A percentile compares a stretch with the other conserved stretches of the same genome.
Evolutionary conservation across 2,329 filamentous ascomycete species (phyloP).

Genomic region (Claviceps paspali): DNA sequence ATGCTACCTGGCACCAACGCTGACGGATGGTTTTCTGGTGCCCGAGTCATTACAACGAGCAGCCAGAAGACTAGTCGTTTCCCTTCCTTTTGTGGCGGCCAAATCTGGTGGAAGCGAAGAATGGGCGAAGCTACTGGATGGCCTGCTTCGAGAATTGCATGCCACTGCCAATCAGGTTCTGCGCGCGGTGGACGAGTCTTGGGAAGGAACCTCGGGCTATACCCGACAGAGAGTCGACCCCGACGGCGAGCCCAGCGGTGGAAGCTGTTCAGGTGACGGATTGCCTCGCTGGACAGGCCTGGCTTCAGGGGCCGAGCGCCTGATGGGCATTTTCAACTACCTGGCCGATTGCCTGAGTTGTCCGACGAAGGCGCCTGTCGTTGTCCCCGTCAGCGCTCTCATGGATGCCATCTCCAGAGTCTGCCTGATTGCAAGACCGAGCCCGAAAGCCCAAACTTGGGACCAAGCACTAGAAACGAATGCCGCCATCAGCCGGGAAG

Average conservation of each 20-base stretch:
- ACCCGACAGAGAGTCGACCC: conserved; percentile 25
- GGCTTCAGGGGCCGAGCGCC: conserved; percentile 54
- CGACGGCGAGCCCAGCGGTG: conserved; percentile 32
- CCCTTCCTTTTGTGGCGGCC: conserved; percentile 65
- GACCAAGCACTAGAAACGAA: conserved; percentile 47
- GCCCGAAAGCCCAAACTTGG: conserved; percentile 27
- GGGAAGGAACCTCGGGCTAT: conserved; percentile 51
- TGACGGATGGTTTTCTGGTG: conserved; percentile 31
- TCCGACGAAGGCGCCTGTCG: conserved; percentile 49
- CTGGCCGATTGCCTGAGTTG: conserved; percentile 48
- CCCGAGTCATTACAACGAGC: conserved; percentile 38
- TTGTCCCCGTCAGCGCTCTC: conserved; percentile 50
- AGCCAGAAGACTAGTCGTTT: conserved; percentile 50
- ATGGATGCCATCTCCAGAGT: conserved; percentile 57
- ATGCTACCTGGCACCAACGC: conserved; percentile 48
- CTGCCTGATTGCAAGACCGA: conserved; percentile 46
- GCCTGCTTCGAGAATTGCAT: conserved; percentile 50
- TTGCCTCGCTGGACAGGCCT: conserved; percentile 62
- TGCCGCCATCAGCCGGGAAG: conserved; percentile 59
- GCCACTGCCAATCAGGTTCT: conserved; percentile 61
- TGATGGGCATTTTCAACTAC: conserved; percentile 50
- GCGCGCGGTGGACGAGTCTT: conserved; percentile 65
- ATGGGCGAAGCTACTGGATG: conserved; percentile 54
- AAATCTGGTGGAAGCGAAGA: conserved; percentile 66
- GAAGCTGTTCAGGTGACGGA: conserved; percentile 28